Conservation (phyloP, 352 stramenopile species). For the Phytophthora pinifolia region DNA sequence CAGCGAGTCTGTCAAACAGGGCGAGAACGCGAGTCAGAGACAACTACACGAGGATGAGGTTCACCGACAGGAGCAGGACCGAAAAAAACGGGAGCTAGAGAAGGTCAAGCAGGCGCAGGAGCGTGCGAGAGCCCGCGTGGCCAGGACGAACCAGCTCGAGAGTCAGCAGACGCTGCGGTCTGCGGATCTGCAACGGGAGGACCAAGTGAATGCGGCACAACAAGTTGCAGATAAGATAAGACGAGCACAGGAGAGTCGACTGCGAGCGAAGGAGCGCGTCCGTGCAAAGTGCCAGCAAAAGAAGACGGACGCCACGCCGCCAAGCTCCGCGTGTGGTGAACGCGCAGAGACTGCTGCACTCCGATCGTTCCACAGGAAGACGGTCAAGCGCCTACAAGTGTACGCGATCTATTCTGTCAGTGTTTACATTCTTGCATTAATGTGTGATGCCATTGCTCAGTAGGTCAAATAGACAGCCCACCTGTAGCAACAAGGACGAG, state of each 20-base stretch:
- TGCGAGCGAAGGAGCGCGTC: slow-evolving; percentile 49
- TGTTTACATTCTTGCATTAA: neutral
- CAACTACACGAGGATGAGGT: neutral
- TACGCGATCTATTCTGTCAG: slow-evolving; percentile 1
- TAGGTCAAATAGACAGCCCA: slow-evolving; percentile 13
- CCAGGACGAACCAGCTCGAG: slow-evolving; percentile 46
- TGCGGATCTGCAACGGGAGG: slow-evolving; percentile 21
- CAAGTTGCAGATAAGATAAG: slow-evolving; percentile 33
- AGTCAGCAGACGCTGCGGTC: slow-evolving; percentile 24
- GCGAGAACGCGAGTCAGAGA: slow-evolving; percentile 9
- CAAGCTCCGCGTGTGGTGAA: neutral
- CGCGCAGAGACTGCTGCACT: neutral
- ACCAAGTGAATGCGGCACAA: slow-evolving; percentile 18
- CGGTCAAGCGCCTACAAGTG: slow-evolving; percentile 9
- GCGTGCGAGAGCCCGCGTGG: slow-evolving; percentile 48
- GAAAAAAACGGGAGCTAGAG: slow-evolving; percentile 35
- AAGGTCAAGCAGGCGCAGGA: slow-evolving; percentile 64
- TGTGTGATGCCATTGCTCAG: neutral
- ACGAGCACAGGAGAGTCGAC: slow-evolving; percentile 39
- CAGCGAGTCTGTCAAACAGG: slow-evolving; percentile 3
- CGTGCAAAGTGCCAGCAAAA: slow-evolving; percentile 30
- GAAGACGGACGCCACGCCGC: neutral
- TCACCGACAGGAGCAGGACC: slow-evolving; percentile 25
- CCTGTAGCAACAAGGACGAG: neutral
- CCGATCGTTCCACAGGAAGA: slow-evolving; percentile 13